phyloP scores from a whole-genome alignment of 2,329 filamentous ascomycete species.

The Neophaeococcomyces aloes region DNA sequence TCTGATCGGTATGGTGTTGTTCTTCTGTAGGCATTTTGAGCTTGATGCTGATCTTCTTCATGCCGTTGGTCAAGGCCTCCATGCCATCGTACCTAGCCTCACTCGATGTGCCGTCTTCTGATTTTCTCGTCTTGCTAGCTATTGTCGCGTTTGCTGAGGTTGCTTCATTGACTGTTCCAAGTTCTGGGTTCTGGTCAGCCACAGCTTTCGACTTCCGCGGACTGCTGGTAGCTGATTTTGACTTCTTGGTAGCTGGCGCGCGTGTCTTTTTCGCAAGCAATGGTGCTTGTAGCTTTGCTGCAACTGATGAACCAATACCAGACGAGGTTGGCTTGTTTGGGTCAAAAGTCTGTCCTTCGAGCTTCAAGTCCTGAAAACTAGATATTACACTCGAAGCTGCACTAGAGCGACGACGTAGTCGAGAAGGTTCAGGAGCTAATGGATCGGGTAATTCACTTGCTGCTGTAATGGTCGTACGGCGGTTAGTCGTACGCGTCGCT shows the following conservation, averaged over 20 bases:
- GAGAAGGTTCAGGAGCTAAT: constrained; percentile 2
- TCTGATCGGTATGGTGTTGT: constrained; percentile 45
- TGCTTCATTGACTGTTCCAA: background rate
- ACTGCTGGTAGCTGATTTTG: constrained; percentile 27
- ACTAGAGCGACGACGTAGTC: constrained; percentile 24
- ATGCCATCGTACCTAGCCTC: constrained; percentile 26
- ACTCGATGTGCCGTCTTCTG: background rate
- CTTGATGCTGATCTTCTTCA: constrained; percentile 46
- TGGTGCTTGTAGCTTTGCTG: constrained; percentile 25
- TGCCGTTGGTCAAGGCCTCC: constrained; percentile 41
- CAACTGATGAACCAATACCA: constrained; percentile 14
- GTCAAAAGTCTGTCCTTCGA: constrained; percentile 15
- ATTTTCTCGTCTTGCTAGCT: background rate
- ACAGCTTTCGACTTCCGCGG: constrained; percentile 26
- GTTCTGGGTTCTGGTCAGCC: background rate
- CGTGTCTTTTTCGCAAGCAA: constrained; percentile 53
- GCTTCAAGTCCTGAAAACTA: constrained; percentile 23
- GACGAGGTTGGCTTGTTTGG: background rate
- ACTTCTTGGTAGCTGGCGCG: constrained; percentile 32
- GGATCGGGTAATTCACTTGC: constrained; percentile 35
- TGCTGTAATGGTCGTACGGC: constrained; percentile 54
- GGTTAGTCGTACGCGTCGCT: constrained; percentile 34
- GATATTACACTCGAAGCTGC: constrained; percentile 24
- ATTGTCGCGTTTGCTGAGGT: background rate
- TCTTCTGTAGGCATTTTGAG: constrained; percentile 48